Conservation (phyloP, 2,329 filamentous ascomycete genomes). For the Fusarium napiforme region DNA sequence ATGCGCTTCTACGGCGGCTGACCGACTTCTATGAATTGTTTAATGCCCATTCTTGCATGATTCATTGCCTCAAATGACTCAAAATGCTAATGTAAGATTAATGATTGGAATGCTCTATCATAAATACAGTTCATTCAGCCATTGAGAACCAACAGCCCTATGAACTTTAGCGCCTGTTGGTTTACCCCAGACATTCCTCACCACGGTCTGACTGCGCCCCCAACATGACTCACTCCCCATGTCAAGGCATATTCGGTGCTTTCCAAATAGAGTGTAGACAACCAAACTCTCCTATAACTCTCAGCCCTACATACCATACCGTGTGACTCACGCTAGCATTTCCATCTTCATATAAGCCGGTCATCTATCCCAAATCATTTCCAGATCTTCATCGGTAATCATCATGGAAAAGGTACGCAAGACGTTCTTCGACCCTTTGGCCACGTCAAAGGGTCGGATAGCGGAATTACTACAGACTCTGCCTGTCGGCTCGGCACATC, state of each 20-base stretch:
- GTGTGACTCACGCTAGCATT: not conserved
- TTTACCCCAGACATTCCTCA: not conserved
- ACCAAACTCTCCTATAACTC: not conserved
- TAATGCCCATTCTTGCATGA: fast-evolving
- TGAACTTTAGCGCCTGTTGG: not conserved
- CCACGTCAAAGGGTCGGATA: constrained; percentile 20
- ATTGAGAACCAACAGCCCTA: not conserved
- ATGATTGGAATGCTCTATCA: not conserved
- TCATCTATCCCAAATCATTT: fast-evolving
- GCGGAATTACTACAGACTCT: not conserved
- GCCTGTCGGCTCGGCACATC: constrained; percentile 15
- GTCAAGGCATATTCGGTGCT: not conserved
- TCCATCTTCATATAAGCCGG: not conserved
- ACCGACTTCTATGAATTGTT: fast-evolving
- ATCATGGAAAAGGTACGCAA: constrained; percentile 25
- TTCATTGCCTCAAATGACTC: not conserved
- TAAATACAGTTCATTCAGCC: not conserved
- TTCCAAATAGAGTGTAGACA: not conserved
- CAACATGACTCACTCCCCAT: not conserved
- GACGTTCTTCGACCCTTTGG: constrained; percentile 24
- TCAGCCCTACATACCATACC: not conserved
- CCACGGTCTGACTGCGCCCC: not conserved
- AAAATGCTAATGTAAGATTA: fast-evolving
- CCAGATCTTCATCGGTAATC: not conserved
- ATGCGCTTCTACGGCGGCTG: not conserved